These are phyloP conservation scores for Barnettozyma salicaria DNA, from an alignment of 805 yeast species.

Conservation along the genomic window DNA sequence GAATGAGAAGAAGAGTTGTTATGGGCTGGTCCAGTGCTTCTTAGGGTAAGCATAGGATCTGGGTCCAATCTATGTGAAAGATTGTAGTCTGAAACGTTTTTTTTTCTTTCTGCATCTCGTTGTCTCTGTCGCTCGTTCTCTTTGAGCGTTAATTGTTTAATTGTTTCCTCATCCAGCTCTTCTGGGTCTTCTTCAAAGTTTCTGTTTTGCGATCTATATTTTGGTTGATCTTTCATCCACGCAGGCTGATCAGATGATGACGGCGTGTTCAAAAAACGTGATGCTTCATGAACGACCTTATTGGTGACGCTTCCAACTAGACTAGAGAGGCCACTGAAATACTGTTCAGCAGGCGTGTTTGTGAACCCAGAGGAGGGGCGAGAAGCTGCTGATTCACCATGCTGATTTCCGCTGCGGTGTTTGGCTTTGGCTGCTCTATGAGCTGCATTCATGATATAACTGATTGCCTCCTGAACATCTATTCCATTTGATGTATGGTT, in stretches of 20 bases:
- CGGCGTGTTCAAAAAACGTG: conserved; percentile 22
- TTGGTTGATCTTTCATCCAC: conserved; percentile 65
- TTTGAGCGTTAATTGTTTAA: conserved; percentile 14
- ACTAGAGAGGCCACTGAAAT: conserved; percentile 18
- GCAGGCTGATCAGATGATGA: conserved; percentile 44
- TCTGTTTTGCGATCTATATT: conserved; percentile 32
- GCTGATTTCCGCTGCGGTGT: conserved; percentile 22
- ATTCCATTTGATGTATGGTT: conserved; percentile 43
- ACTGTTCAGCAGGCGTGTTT: conserved; percentile 15
- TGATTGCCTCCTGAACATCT: conserved; percentile 61
- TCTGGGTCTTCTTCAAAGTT: conserved; percentile 42
- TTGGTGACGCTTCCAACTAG: conserved; percentile 20
- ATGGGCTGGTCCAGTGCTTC: conserved; percentile 3
- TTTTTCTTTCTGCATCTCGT: conserved; percentile 6
- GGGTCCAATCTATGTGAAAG: too few relatives aligned
- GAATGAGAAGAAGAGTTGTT: conserved; percentile 3
- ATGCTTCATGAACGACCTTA: conserved; percentile 27
- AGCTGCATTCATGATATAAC: conserved; percentile 55
- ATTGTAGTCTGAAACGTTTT: too few relatives aligned
- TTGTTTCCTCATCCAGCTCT: conserved; percentile 32
- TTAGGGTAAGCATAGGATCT: too few relatives aligned
- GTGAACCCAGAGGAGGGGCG: neutral
- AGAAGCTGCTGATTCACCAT: too few relatives aligned
- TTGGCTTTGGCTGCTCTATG: conserved; percentile 36
- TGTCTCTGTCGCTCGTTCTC: conserved; percentile 3